Evolutionary conservation across 768 basidiomycete species (phyloP), one percentile per base, ranked within the genome.

Genomic region (Macrolepiota albuminosa): DNA sequence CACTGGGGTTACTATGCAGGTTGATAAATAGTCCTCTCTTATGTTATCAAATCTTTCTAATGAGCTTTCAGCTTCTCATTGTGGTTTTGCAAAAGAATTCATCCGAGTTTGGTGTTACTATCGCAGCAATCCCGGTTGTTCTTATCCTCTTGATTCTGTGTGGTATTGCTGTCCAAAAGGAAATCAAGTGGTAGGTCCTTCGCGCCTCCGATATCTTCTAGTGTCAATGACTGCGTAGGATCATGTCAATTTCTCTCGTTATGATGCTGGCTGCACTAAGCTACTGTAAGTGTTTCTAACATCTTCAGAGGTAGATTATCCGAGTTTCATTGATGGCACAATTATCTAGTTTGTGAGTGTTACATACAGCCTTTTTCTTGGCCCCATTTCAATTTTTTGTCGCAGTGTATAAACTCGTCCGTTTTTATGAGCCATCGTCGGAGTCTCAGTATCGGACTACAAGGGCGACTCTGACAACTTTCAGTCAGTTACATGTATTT

Each of bases 1-100:
- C 69, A 80, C 82, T 24, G 92, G 88, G n/a, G 87, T 93, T 29
- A 93, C 91, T 2, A 92, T 93, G 82, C 92, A 94, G 84, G 91
- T 84, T 54, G 39, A 8, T 33, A 24, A 31, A 54, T 58, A 11
- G 16, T 43, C 6, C 7, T 21, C 49, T 48, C n/a, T 43, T 43
- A 47, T 43, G 58, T 39, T 6, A 42, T 36, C 36, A 48, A 24
- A 49, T 54, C 24, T 33, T 26, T 49, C 50, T 59, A 52, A 62
- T 42, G 18, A 51, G 2, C 36, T 18, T n/a, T 5, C 56, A 93
- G 92, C 84, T 94, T 36, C 82, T 93, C 59, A 93, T 94, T 63
- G 72, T 94, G 26, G 91, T 94, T 13, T 78, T 94, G 24, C 64
- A 76, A 46, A 71, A 63, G 39, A 73, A 84, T 67, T 84, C 86